A percentile compares a stretch with the other conserved stretches of the same genome.
Conservation (phyloP, 208 protist genomes). For the Crithidia thermophila region DNA sequence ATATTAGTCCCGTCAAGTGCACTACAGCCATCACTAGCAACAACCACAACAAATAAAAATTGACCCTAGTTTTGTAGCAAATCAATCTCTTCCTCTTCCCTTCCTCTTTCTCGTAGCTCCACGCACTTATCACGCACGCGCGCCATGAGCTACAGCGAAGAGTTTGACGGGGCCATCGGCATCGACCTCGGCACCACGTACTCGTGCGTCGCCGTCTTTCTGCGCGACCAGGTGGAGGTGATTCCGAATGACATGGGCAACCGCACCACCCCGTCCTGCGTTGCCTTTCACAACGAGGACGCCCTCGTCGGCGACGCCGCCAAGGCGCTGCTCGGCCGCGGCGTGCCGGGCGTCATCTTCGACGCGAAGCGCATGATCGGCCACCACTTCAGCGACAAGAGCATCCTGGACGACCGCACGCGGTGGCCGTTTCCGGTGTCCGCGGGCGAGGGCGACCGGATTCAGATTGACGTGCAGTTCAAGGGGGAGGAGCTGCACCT, state of each 20-base stretch:
- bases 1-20: too few species aligned
- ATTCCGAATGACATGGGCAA: slow-evolving; percentile 99
- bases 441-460: slow-evolving; percentile 54
- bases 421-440: slow-evolving; percentile 96
- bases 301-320: slow-evolving; percentile 97
- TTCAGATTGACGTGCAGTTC: slow-evolving; percentile 60
- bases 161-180: slow-evolving; percentile 74
- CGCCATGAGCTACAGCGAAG: slow-evolving; percentile 28
- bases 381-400: slow-evolving; percentile 81
- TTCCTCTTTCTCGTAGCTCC: too few species aligned
- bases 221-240: slow-evolving; percentile 90
- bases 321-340: slow-evolving; percentile 88
- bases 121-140: neutral
- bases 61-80: too few species aligned
- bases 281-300: slow-evolving; percentile 98
- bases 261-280: slow-evolving; percentile 98
- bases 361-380: slow-evolving; percentile 98
- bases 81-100: slow-evolving; percentile 8
- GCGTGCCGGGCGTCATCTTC: slow-evolving; percentile 93
- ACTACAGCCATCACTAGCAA: too few species aligned
- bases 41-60: slow-evolving; percentile 21
- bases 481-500: slow-evolving; percentile 69
- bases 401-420: slow-evolving; percentile 90
- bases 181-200: slow-evolving; percentile 98
- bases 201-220: slow-evolving; percentile 95